Evolutionary conservation across 805 yeast genomes (phyloP), one percentile per base, ranked within the genome.

Genomic region (Pichia exigua): DNA sequence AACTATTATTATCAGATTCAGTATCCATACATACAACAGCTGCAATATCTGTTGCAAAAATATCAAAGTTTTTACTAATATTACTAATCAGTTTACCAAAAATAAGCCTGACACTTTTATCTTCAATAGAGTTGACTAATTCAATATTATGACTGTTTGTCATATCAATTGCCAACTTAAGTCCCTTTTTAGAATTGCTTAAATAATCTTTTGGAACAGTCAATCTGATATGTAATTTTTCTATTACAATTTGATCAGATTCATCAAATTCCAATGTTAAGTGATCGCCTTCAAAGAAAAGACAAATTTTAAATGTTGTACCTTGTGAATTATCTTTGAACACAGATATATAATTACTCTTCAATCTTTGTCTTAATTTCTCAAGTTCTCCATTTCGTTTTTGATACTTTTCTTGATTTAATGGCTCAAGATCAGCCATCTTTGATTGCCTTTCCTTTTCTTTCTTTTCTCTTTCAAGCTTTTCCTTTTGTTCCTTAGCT

Each of bases 141-240:
- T 60, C 57, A 41, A 65, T 42, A 40, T 64, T 62, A 18, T 58
- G 55, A 28, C 59, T 59, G 46, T 59, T 61, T 10, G 67, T 58
- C 65, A 69, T 63, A 47, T 67, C 72, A 28, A 69, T 40, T 42
- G 66, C 70, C 30, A 69, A 47, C 26, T 57, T 63, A 28, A 67
- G 43, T 0, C 58, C 53, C 47, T 62, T 67, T 30, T 61, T 62
- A 21, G 57, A 48, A 43, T 59, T 62, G 45, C 48, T 56, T 18
- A 66, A 52, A 43, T 68, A 68, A 10, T 67, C 71, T 46, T 58
- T 60, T 1, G 73, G 72, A 15, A 69, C 54, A 3, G 61, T 54
- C 9, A 69, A 42, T 41, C 62, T 64, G 18, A 68, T 59, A 17
- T 65, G 65, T 17, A 69, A 48, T 10, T 53, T 55, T 5, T 56